phyloP scores from a whole-genome alignment of 1,284 basidiomycete genomes.

The Tetrapyrgos nigripes region DNA sequence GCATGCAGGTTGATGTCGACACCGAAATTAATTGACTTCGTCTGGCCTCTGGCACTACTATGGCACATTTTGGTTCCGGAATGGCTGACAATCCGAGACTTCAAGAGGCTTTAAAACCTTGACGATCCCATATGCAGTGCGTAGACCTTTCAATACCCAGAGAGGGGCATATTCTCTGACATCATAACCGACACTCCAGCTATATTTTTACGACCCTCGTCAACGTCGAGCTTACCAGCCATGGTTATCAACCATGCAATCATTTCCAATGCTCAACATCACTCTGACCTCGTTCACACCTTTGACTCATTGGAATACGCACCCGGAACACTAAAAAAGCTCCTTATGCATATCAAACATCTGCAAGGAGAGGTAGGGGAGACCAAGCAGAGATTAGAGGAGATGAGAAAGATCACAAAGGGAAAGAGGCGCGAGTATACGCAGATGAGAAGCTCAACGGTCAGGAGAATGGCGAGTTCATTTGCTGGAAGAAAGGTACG shows the following conservation, averaged over 20 bases:
- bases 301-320: conserved; percentile 45
- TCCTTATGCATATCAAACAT: conserved; percentile 38
- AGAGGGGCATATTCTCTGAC: no score
- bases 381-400: conserved; percentile 30
- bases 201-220: no score
- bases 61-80: no score
- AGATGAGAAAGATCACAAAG: conserved; percentile 41
- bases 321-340: conserved; percentile 41
- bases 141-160: no score
- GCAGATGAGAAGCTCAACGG: conserved; percentile 42
- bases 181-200: no score
- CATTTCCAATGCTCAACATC: conserved; percentile 42
- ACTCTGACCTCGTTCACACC: conserved; percentile 36
- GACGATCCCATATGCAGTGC: no score
- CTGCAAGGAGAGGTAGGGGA: conserved; percentile 34
- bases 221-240: conserved; percentile 1
- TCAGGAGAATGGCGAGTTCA: conserved; percentile 42
- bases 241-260: conserved; percentile 41
- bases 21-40: no score
- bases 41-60: no score
- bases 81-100: no score
- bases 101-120: no score
- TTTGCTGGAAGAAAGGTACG: conserved; percentile 40
- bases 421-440: conserved; percentile 50
- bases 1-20: no score